phyloP scores from a whole-genome alignment of 345 rosid species.

The Diplotaxis tenuifolia region DNA sequence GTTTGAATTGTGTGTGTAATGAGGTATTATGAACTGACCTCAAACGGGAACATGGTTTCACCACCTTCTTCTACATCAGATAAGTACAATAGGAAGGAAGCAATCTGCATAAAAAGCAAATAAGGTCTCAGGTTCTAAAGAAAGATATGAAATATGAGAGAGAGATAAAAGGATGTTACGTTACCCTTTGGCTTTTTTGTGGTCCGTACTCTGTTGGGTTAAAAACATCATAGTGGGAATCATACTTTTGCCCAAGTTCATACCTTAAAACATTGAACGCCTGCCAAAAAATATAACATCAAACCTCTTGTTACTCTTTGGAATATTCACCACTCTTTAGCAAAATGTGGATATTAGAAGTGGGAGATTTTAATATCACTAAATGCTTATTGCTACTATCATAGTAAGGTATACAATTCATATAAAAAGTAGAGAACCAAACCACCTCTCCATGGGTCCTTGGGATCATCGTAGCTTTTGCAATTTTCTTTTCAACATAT shows the following conservation, averaged over 20 bases:
- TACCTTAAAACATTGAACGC: conserved; percentile 83
- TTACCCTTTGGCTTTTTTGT: conserved; percentile 76
- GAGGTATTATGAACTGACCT: conserved; percentile 43
- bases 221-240: conserved; percentile 87
- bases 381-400: too few species aligned
- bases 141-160: not conserved
- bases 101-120: conserved; percentile 41
- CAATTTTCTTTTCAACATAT: conserved; percentile 59
- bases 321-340: conserved; percentile 2
- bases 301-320: conserved; percentile 14
- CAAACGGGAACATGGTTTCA: conserved; percentile 83
- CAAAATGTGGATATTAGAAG: not conserved
- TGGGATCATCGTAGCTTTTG: conserved; percentile 74
- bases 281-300: conserved; percentile 44
- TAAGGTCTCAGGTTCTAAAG: conserved; percentile 7
- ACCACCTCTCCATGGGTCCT: conserved; percentile 77
- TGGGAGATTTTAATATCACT: not conserved
- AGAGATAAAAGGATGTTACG: conserved; percentile 34
- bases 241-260: conserved; percentile 83
- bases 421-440: conserved; percentile 7
- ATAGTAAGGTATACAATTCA: not conserved
- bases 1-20: not conserved
- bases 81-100: conserved; percentile 66
- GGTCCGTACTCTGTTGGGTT: conserved; percentile 79
- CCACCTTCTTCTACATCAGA: conserved; percentile 77